Evolutionary conservation across 371 early-diverging fungal species (phyloP).

Genomic region (Mucor mucedo): DNA sequence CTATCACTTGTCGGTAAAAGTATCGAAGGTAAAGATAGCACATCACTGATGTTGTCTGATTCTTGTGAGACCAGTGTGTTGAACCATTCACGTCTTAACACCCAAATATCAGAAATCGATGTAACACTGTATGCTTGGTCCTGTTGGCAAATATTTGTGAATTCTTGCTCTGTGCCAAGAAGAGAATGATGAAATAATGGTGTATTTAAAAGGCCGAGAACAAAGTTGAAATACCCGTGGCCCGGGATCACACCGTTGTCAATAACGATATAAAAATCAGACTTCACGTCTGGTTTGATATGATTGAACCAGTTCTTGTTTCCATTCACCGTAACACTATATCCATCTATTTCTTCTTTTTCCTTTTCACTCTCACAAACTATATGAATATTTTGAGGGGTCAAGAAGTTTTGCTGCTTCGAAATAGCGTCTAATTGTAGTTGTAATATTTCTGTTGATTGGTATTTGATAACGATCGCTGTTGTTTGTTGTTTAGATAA

Average conservation of each 20-base stretch:
- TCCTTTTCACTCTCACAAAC: slow-evolving; percentile 10
- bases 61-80: not conserved
- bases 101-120: slow-evolving; percentile 32
- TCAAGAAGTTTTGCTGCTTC: slow-evolving; percentile 5
- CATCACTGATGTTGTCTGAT: not conserved
- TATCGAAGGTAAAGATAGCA: slow-evolving; percentile 6
- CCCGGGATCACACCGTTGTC: slow-evolving; percentile 7
- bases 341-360: not conserved
- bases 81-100: slow-evolving; percentile 41
- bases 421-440: slow-evolving; percentile 16
- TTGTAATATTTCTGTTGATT: not conserved
- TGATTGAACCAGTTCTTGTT: slow-evolving; percentile 1
- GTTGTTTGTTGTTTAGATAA: slow-evolving; percentile 22
- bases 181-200: slow-evolving; percentile 15
- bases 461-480: slow-evolving; percentile 1
- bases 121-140: slow-evolving; percentile 21
- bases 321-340: not conserved
- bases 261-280: slow-evolving; percentile 10
- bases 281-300: not conserved
- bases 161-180: slow-evolving; percentile 16
- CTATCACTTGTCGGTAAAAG: not conserved
- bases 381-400: slow-evolving; percentile 3
- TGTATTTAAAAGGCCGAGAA: slow-evolving; percentile 35
- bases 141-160: not conserved
- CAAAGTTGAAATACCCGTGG: slow-evolving; percentile 14